These are phyloP conservation scores for Ophiostoma piceae DNA, from an alignment of 2,329 filamentous ascomycete species.

Conservation along the genomic window DNA sequence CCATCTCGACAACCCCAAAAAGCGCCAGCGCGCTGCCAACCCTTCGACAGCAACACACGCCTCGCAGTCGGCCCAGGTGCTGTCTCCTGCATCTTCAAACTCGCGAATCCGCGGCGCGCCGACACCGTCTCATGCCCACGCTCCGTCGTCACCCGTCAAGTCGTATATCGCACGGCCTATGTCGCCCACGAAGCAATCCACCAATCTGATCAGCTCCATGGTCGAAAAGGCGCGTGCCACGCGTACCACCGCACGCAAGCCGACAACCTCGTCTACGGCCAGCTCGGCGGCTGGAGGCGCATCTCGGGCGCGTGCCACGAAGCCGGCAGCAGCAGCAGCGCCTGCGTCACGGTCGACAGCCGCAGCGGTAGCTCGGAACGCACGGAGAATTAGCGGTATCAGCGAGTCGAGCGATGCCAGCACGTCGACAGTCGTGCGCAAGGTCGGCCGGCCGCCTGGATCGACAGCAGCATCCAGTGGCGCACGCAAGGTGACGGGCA, in stretches of 20 bases:
- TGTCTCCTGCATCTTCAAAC: slow-evolving; percentile 80
- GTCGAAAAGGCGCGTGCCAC: slow-evolving; percentile 57
- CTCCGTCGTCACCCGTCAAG: slow-evolving; percentile 50
- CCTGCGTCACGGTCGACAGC: slow-evolving; percentile 28
- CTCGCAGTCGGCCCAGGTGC: slow-evolving; percentile 50
- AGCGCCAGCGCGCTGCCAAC: slow-evolving; percentile 49
- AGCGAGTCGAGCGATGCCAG: slow-evolving; percentile 62
- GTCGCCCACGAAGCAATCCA: slow-evolving; percentile 57
- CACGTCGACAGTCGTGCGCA: slow-evolving; percentile 60
- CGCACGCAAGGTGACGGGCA: slow-evolving; percentile 18
- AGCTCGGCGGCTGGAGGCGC: slow-evolving; percentile 37
- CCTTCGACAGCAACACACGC: slow-evolving; percentile 32
- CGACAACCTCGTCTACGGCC: slow-evolving; percentile 42
- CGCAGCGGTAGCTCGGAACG: slow-evolving; percentile 37
- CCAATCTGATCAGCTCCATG: slow-evolving; percentile 50
- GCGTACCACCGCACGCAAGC: slow-evolving; percentile 42
- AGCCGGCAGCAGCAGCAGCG: slow-evolving; percentile 35
- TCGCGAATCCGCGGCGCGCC: slow-evolving; percentile 49
- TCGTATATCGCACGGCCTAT: slow-evolving; percentile 53
- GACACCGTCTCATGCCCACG: slow-evolving; percentile 27
- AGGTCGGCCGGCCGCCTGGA: slow-evolving; percentile 33
- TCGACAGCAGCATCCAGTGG: background rate
- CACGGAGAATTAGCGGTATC: slow-evolving; percentile 51
- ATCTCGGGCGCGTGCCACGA: slow-evolving; percentile 28
- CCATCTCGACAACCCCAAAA: slow-evolving; percentile 63